Conservation (phyloP, 331 rosid species). For the Acacia concinna region DNA sequence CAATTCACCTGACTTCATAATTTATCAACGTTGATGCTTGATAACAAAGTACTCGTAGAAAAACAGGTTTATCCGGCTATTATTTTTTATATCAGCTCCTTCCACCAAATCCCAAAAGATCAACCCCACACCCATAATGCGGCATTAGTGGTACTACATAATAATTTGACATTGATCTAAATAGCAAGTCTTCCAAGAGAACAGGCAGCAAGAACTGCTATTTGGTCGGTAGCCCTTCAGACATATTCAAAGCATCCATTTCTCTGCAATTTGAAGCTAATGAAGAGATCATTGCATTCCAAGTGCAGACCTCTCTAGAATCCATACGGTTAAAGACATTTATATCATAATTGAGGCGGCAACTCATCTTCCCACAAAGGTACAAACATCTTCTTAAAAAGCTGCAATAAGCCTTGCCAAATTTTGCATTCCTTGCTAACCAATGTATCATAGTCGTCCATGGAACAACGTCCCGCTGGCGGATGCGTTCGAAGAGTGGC, state of each 20-base stretch:
- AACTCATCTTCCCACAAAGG: constrained; percentile 77
- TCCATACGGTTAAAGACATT: constrained; percentile 46
- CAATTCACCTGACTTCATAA: no score
- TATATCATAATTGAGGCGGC: constrained; percentile 37
- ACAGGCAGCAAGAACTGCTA: no score
- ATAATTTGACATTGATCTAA: constrained; percentile 45
- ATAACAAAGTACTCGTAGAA: no score
- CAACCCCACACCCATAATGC: constrained; percentile 67
- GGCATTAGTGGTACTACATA: constrained; percentile 45
- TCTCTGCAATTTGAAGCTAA: constrained; percentile 68
- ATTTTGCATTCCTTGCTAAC: constrained; percentile 46
- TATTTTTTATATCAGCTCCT: constrained; percentile 49
- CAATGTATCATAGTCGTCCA: constrained; percentile 76
- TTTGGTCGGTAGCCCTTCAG: constrained; percentile 54
- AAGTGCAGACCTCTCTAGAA: constrained; percentile 61
- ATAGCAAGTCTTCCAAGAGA: constrained; percentile 60
- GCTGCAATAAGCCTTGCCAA: constrained; percentile 43
- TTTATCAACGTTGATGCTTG: no score
- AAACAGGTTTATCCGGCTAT: constrained; percentile 59
- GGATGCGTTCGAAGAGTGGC: constrained; percentile 49
- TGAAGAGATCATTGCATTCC: constrained; percentile 84
- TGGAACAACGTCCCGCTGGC: constrained; percentile 57
- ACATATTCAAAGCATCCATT: constrained; percentile 62
- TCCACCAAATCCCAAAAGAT: constrained; percentile 72
- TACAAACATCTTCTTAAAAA: constrained; percentile 66